These are phyloP conservation scores for Centaurea solstitialis DNA, from an alignment of 129 eudicot species.

Conservation along the genomic window DNA sequence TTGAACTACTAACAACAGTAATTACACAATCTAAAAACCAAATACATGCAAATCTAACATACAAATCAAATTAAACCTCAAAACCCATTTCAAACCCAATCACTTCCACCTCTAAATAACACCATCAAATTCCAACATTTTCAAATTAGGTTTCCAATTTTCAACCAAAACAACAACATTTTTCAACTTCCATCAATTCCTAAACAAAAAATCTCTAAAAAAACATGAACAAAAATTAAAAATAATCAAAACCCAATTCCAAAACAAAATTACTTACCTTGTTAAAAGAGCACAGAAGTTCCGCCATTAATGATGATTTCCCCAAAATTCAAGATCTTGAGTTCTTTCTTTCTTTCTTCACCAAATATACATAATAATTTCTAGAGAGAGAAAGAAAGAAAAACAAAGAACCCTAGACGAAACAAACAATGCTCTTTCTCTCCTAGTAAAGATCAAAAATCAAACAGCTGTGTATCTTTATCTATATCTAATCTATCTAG, in stretches of 20 bases:
- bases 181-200: background rate
- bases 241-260: background rate
- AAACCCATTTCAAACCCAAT: background rate
- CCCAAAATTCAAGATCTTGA: slow-evolving; percentile 27
- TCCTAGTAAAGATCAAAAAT: slow-evolving; percentile 31
- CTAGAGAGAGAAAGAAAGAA: slow-evolving; percentile 15
- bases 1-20: background rate
- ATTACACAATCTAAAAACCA: background rate
- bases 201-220: background rate
- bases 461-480: slow-evolving; percentile 38
- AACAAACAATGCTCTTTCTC: slow-evolving; percentile 30
- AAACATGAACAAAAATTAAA: too few relatives aligned
- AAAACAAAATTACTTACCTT: slow-evolving; percentile 15
- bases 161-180: background rate
- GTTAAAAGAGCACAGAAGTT: slow-evolving; percentile 27
- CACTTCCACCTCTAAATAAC: background rate
- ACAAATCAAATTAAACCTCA: background rate
- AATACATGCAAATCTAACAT: background rate
- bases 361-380: slow-evolving; percentile 12
- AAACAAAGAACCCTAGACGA: slow-evolving; percentile 28
- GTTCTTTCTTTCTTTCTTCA: background rate
- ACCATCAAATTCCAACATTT: background rate
- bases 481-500: background rate
- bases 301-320: slow-evolving; percentile 25
- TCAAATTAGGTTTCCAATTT: background rate